Evolutionary conservation across 176 grass and related monocot species (phyloP).

Genomic region (Metroxylon sagu): DNA sequence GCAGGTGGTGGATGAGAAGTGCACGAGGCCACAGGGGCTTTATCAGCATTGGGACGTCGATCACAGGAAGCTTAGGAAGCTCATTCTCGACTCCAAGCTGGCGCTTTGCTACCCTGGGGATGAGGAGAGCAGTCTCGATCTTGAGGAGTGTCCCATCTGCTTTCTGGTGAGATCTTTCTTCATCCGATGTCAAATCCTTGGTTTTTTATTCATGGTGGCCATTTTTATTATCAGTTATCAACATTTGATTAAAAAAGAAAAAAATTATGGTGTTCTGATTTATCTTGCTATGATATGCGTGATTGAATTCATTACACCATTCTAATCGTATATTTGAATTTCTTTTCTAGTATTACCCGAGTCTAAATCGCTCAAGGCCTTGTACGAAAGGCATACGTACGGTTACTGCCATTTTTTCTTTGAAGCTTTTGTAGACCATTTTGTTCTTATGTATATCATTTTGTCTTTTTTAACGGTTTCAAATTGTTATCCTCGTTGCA

Average conservation of each 20-base stretch:
- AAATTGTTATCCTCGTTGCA: conserved; percentile 35
- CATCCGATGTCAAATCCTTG: background rate
- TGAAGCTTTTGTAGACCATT: background rate
- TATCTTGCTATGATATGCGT: conserved; percentile 3
- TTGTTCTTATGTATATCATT: background rate
- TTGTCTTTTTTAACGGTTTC: conserved; percentile 3
- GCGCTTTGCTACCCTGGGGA: conserved; percentile 79
- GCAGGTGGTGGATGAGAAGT: conserved; percentile 78
- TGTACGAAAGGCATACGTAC: conserved; percentile 93
- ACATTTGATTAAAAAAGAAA: no score
- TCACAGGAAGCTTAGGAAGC: conserved; percentile 89
- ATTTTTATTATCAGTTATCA: background rate
- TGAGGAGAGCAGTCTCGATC: conserved; percentile 50
- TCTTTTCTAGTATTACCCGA: conserved; percentile 71
- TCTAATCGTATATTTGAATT: conserved; percentile 14
- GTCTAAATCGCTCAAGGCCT: conserved; percentile 89
- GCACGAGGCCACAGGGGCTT: conserved; percentile 80
- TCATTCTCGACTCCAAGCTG: conserved; percentile 94
- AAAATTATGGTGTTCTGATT: background rate
- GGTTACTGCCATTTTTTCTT: conserved; percentile 29
- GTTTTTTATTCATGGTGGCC: background rate
- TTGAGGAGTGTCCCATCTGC: conserved; percentile 98
- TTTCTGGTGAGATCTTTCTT: conserved; percentile 66
- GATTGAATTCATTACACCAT: background rate
- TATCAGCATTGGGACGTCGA: conserved; percentile 88